Evolutionary conservation across 306 rosid species (phyloP), one percentile per base, ranked within the genome.

Genomic region (Rosa persica): DNA sequence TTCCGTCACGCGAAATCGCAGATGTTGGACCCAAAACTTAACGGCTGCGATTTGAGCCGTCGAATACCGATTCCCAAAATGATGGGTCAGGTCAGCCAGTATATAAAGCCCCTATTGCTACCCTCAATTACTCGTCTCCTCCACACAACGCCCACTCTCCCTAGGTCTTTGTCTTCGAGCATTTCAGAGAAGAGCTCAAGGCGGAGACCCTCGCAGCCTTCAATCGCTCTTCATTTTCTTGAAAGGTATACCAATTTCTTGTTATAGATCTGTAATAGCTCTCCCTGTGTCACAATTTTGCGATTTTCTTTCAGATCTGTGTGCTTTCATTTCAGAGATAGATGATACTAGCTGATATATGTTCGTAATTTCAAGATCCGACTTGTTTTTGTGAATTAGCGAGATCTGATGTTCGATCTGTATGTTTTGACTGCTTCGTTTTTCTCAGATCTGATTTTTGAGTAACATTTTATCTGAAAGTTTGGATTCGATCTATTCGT

Each of bases 201-300:
- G 78, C 38, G 55, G 55, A 76, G 78, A 73, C 38, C 81, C 11
- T 36, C 69, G 69, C 48, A 6, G 27, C 47, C 48, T 78, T 81
- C 78, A 43, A 55, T 74, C 68, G 52, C 39, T 54, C 40, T 5
- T 47, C 61, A 8, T 72, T 48, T 30, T 9, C 67, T 12, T 3
- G 12, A 10, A 1, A 74, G 79, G 84, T 81, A 81, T 73, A 73
- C 36, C 3, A 1, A 16, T 27, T 72, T 49, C 47, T 19, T 4
- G 65, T 7, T 54, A 42, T 34, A 64, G 81, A 81, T 81, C 85
- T 73, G 46, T 5, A 15, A 61, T 10, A 20, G 6, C 13, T 54
- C 67, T 5, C 2, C 19, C 17, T 51, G 7, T 39, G 13, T 51
- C 8, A 3, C 39, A 73, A 20, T 55, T n/a, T 23, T 16, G 20